Conservation (phyloP, 805 yeast species). For the Diddensiella caesifluorescens region DNA sequence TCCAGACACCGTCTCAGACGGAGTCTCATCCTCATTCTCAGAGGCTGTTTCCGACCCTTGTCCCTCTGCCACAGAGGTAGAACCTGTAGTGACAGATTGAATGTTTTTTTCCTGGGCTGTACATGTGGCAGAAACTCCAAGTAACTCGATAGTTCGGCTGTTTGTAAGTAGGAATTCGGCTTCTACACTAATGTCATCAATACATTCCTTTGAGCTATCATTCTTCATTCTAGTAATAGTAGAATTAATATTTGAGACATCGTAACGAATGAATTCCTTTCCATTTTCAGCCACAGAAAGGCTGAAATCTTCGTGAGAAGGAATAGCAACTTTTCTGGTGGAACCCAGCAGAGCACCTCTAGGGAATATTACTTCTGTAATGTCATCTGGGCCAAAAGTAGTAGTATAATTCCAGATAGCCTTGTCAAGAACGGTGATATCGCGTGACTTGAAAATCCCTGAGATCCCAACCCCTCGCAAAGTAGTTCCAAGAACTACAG, state of each 20-base stretch:
- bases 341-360: slow-evolving; percentile 40
- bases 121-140: slow-evolving; percentile 15
- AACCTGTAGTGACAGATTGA: slow-evolving; percentile 9
- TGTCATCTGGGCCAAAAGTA: slow-evolving; percentile 18
- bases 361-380: slow-evolving; percentile 38
- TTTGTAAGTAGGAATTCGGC: slow-evolving; percentile 17
- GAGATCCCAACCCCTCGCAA: slow-evolving; percentile 71
- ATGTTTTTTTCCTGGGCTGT: slow-evolving; percentile 11
- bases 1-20: slow-evolving; percentile 1
- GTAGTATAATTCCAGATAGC: slow-evolving; percentile 46
- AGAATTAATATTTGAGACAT: slow-evolving; percentile 23
- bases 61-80: slow-evolving; percentile 7
- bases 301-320: slow-evolving; percentile 25
- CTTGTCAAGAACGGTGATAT: slow-evolving; percentile 54
- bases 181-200: slow-evolving; percentile 12
- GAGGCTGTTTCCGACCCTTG: slow-evolving; percentile 13
- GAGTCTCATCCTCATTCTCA: slow-evolving; percentile 9
- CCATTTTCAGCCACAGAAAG: slow-evolving; percentile 39
- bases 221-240: slow-evolving; percentile 27
- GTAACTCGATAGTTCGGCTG: slow-evolving; percentile 20
- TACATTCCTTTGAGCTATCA: slow-evolving; percentile 16
- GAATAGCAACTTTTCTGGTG: slow-evolving; percentile 33
- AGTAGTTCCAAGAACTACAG: slow-evolving; percentile 88
- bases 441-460: slow-evolving; percentile 59
- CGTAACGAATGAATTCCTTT: slow-evolving; percentile 29